phyloP scores from a whole-genome alignment of 139 green algal genomes.

The Ostreobium quekettii region DNA sequence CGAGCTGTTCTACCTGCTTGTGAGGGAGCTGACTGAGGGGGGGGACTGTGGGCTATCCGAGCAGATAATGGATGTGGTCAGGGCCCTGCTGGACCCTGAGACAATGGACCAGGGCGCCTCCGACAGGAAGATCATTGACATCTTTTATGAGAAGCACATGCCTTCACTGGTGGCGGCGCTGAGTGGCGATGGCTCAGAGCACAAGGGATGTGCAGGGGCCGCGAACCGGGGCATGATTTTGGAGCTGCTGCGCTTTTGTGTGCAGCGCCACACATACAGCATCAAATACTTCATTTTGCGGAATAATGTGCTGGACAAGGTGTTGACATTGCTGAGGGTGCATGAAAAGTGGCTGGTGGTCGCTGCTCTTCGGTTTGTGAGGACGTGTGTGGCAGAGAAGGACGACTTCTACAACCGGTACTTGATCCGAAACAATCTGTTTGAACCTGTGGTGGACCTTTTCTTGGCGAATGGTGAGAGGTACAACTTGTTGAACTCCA shows the following conservation, averaged over 20 bases:
- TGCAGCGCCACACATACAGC: constrained; percentile 80
- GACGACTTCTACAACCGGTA: constrained; percentile 76
- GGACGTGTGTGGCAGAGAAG: constrained; percentile 75
- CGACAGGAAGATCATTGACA: constrained; percentile 18
- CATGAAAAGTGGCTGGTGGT: constrained; percentile 78
- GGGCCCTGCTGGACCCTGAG: constrained; percentile 57
- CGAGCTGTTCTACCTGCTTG: constrained; percentile 59
- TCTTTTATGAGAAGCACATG: constrained; percentile 1
- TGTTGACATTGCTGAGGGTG: constrained; percentile 69
- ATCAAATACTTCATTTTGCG: constrained; percentile 87
- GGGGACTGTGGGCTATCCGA: constrained; percentile 66
- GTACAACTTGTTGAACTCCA: constrained; percentile 83
- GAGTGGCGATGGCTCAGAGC: too few species aligned
- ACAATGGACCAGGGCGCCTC: constrained; percentile 11
- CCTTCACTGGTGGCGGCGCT: background rate
- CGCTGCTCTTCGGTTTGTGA: constrained; percentile 84
- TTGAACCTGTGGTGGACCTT: constrained; percentile 68
- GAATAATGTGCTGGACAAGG: constrained; percentile 77
- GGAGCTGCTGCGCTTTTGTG: constrained; percentile 92
- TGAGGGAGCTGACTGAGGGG: constrained; percentile 44
- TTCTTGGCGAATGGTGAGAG: constrained; percentile 76
- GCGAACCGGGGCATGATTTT: constrained; percentile 72
- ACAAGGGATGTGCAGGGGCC: too few species aligned
- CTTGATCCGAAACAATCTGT: constrained; percentile 64
- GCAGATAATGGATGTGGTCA: constrained; percentile 66